Conservation (phyloP, 768 basidiomycete genomes). For the Suillus cothurnatus region DNA sequence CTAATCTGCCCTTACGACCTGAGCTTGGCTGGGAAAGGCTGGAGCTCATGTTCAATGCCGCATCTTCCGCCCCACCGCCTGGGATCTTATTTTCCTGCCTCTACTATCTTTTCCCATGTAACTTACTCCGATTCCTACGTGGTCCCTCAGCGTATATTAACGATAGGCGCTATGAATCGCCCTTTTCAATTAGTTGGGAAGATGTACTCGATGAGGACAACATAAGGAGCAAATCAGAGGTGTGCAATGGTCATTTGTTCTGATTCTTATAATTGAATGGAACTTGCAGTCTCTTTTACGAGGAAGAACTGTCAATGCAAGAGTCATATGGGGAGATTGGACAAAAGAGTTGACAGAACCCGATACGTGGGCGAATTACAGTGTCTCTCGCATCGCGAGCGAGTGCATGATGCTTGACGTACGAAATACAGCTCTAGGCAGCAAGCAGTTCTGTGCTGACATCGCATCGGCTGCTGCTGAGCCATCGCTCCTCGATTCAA, state of each 20-base stretch:
- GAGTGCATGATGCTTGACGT: conserved; percentile 72
- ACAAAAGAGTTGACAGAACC: conserved; percentile 61
- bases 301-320: conserved; percentile 72
- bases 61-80: conserved; percentile 57
- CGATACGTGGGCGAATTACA: conserved; percentile 69
- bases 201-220: conserved; percentile 66
- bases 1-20: conserved; percentile 47
- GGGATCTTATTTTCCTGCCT: conserved; percentile 74
- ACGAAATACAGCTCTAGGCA: conserved; percentile 54
- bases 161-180: conserved; percentile 50
- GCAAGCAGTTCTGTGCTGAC: conserved; percentile 26
- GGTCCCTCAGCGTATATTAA: conserved; percentile 65
- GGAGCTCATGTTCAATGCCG: conserved; percentile 58
- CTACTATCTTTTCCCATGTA: conserved; percentile 92
- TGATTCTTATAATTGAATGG: conserved; percentile 7
- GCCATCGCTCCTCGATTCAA: conserved; percentile 3
- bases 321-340: conserved; percentile 68
- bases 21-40: conserved; percentile 71
- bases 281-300: conserved; percentile 61
- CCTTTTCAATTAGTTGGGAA: conserved; percentile 74
- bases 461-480: conserved; percentile 6
- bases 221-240: conserved; percentile 75
- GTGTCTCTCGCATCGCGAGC: conserved; percentile 60
- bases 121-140: conserved; percentile 78
- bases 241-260: conserved; percentile 31